A percentile compares a stretch with the other conserved stretches of the same genome.
These are phyloP conservation scores for Cupressus sempervirens DNA, from an alignment of 75 land plant genomes.

Conservation along the genomic window DNA sequence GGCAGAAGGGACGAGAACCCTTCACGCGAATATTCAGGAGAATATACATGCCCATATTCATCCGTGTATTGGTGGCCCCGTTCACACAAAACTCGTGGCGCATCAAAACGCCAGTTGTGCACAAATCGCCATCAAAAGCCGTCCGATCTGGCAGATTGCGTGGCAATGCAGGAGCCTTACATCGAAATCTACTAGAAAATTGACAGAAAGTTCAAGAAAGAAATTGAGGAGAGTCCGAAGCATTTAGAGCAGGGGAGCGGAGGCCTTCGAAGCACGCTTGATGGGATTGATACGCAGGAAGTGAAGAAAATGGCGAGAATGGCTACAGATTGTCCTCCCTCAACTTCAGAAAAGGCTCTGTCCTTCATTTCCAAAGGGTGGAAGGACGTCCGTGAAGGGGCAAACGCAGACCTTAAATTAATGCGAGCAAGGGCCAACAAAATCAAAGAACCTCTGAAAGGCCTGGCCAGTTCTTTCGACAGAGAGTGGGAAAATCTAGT, in stretches of 20 bases:
- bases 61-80: background rate
- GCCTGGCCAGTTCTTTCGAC: conserved; percentile 71
- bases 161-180: background rate
- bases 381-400: conserved; percentile 80
- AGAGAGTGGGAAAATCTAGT: conserved; percentile 75
- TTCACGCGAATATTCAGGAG: background rate
- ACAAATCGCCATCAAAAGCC: background rate
- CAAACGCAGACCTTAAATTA: conserved; percentile 74
- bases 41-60: background rate
- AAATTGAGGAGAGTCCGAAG: background rate
- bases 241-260: background rate
- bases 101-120: background rate
- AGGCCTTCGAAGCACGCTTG: background rate
- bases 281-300: background rate
- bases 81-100: background rate
- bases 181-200: background rate
- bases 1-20: no score
- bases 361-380: conserved; percentile 79
- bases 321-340: background rate
- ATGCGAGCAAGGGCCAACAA: conserved; percentile 72
- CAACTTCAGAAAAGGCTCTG: conserved; percentile 57
- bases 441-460: conserved; percentile 28
- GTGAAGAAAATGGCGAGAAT: background rate
- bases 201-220: background rate
- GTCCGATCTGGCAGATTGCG: background rate